Percentiles rank a stretch among this genome's conserved stretches.
phyloP scores from a whole-genome alignment of 495 filamentous ascomycete species.

The Podospora tetraspora region DNA sequence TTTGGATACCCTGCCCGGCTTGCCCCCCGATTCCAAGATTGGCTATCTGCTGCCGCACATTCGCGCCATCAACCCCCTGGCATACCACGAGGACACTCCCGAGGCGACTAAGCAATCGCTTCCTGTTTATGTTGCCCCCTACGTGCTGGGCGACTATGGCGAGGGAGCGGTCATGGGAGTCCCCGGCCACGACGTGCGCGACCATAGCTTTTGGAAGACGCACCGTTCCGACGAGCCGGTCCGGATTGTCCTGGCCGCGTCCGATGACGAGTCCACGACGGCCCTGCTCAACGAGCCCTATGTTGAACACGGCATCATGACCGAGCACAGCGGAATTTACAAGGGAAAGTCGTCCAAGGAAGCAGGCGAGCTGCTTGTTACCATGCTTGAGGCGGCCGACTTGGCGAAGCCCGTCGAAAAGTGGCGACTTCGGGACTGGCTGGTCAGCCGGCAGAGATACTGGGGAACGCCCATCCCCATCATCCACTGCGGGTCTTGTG shows the following conservation, averaged over 20 bases:
- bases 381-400: conserved; percentile 49
- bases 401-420: conserved; percentile 57
- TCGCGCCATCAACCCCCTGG: conserved; percentile 60
- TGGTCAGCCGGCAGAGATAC: conserved; percentile 82
- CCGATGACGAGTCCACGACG: conserved; percentile 41
- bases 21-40: conserved; percentile 66
- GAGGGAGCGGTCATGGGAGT: conserved; percentile 90
- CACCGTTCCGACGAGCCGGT: conserved; percentile 52
- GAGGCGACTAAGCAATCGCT: conserved; percentile 49
- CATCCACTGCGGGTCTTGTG: conserved; percentile 73
- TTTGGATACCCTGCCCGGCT: conserved; percentile 53
- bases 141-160: conserved; percentile 85
- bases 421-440: conserved; percentile 79
- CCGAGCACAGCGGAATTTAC: conserved; percentile 56
- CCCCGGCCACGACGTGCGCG: conserved; percentile 73
- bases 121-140: conserved; percentile 76
- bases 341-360: conserved; percentile 55
- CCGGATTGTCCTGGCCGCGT: conserved; percentile 49
- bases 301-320: conserved; percentile 60
- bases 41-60: conserved; percentile 62
- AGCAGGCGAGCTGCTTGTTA: conserved; percentile 56
- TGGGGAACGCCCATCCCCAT: conserved; percentile 91
- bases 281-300: conserved; percentile 43
- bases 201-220: conserved; percentile 72
- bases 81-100: conserved; percentile 47